Conservation (phyloP, 495 filamentous ascomycete species). For the Diplogelasinospora grovesii region DNA sequence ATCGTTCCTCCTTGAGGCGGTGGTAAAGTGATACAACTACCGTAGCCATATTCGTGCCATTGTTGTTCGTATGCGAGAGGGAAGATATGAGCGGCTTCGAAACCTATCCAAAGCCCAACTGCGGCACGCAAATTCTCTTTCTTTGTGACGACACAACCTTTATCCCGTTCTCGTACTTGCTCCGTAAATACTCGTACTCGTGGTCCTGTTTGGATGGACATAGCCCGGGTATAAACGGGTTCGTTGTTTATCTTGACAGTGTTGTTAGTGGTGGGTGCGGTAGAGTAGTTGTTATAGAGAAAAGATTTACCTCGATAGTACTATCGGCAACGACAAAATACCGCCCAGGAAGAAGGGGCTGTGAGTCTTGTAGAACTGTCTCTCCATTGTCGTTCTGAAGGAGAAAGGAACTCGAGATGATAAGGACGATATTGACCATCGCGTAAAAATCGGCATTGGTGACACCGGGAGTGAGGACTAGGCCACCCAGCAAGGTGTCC, state of each 20-base stretch:
- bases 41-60: not conserved
- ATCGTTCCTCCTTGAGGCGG: conserved; percentile 5
- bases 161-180: conserved; percentile 2
- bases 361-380: no score
- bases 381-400: no score
- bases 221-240: not conserved
- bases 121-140: not conserved
- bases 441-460: no score
- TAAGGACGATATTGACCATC: no score
- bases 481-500: no score
- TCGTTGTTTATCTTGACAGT: conserved; percentile 1
- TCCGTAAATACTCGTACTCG: conserved; percentile 2
- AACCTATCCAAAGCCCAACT: conserved; percentile 1
- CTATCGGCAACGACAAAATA: conserved; percentile 5
- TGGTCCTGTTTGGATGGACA: conserved; percentile 4
- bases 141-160: conserved; percentile 5
- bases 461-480: no score
- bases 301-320: not conserved
- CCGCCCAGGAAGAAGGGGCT: not conserved
- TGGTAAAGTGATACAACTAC: conserved; percentile 1
- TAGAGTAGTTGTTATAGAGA: conserved; percentile 5
- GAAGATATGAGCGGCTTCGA: no score
- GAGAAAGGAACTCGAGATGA: no score
- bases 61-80: conserved; percentile 3
- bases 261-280: no score